Evolutionary conservation across 805 yeast genomes (phyloP).

Genomic region (Lipomyces chichibuensis): DNA sequence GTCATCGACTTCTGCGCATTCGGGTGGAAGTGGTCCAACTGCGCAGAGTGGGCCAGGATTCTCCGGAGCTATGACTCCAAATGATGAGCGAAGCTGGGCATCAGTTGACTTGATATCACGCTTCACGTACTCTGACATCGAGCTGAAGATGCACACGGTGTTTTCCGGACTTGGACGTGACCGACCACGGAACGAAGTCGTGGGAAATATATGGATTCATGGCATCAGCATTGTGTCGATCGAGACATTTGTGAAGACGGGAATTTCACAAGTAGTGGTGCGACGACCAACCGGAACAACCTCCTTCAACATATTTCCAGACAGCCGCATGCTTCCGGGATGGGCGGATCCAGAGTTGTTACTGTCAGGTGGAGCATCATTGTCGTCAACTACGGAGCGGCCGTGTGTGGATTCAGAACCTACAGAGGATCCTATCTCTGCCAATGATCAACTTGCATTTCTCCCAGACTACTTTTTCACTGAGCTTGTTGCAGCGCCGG

Average conservation of each 20-base stretch:
- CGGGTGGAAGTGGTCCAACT: neutral
- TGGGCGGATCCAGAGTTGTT: constrained; percentile 14
- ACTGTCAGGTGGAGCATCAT: neutral
- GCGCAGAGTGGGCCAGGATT: neutral
- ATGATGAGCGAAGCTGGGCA: constrained; percentile 62
- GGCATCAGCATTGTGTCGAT: constrained; percentile 63
- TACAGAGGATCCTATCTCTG: constrained; percentile 4
- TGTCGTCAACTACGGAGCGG: neutral
- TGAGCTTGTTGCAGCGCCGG: constrained; percentile 56
- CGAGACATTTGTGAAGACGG: constrained; percentile 50
- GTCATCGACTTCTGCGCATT: constrained; percentile 33
- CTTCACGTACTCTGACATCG: constrained; percentile 66
- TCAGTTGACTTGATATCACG: constrained; percentile 68
- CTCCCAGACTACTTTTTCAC: constrained; percentile 55
- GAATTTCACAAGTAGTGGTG: constrained; percentile 46
- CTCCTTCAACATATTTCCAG: constrained; percentile 51
- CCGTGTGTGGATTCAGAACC: neutral
- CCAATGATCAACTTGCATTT: constrained; percentile 38
- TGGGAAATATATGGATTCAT: constrained; percentile 58
- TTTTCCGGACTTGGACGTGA: constrained; percentile 29
- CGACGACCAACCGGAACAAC: constrained; percentile 71
- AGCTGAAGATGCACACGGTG: constrained; percentile 51
- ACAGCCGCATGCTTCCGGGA: constrained; percentile 46
- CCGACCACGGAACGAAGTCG: constrained; percentile 35
- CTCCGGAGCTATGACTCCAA: constrained; percentile 19